Evolutionary conservation across 495 filamentous ascomycete genomes (phyloP).

Genomic region (Aspergillus conjunctus): DNA sequence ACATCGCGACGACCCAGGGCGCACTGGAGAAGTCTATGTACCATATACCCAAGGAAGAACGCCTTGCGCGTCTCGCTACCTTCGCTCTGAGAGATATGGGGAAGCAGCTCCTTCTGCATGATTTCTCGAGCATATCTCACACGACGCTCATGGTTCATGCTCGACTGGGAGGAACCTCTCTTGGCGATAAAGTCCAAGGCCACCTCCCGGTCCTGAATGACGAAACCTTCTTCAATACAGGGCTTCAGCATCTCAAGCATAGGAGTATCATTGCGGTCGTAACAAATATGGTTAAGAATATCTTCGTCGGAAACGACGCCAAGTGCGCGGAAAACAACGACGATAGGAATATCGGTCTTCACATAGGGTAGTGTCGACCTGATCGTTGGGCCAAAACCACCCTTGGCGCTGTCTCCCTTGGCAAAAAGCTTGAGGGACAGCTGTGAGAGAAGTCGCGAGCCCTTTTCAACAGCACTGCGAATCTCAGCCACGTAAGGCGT

Average conservation of each 20-base stretch:
- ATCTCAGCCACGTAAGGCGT: conserved; percentile 95
- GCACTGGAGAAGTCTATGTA: conserved; percentile 89
- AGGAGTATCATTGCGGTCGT: conserved; percentile 88
- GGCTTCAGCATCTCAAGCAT: conserved; percentile 98
- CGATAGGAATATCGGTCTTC: conserved; percentile 89
- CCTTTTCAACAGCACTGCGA: conserved; percentile 93
- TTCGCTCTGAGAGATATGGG: conserved; percentile 93
- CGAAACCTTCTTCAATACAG: conserved; percentile 93
- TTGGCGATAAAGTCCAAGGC: conserved; percentile 95
- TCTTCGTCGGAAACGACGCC: conserved; percentile 98
- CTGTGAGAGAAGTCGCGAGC: conserved; percentile 87
- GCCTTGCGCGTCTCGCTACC: conserved; percentile 97
- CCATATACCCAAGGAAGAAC: conserved; percentile 99
- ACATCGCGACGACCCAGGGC: conserved; percentile 86
- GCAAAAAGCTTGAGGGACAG: conserved; percentile 84
- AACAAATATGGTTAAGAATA: conserved; percentile 96
- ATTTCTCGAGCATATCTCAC: conserved; percentile 89
- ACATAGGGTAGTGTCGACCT: conserved; percentile 89
- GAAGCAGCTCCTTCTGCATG: conserved; percentile 94
- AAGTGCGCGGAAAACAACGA: conserved; percentile 90
- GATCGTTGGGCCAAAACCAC: conserved; percentile 82
- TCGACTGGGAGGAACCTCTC: conserved; percentile 70
- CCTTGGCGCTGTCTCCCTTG: conserved; percentile 76
- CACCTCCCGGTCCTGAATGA: conserved; percentile 94
- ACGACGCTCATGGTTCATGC: conserved; percentile 80